A percentile compares a stretch with the other conserved stretches of the same genome.
These are phyloP conservation scores for Pyrenochaeta sp. DNA, from an alignment of 2,329 filamentous ascomycete species.

Conservation along the genomic window DNA sequence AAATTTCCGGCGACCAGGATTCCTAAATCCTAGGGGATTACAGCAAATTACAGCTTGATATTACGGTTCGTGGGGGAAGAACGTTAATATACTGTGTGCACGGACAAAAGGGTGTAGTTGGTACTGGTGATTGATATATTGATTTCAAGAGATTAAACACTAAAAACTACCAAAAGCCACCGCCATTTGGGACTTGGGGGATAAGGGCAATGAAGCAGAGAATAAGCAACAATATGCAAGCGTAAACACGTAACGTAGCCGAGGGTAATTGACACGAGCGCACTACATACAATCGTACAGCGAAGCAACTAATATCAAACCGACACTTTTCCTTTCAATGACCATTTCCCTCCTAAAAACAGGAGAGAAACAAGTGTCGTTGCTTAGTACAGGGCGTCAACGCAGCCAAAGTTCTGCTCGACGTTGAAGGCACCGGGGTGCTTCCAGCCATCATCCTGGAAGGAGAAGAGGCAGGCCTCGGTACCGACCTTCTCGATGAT, in stretches of 20 bases:
- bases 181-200: slow-evolving; percentile 14
- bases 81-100: no score
- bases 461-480: slow-evolving; percentile 82
- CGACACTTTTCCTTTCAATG: background rate
- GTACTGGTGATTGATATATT: background rate
- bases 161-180: slow-evolving; percentile 20
- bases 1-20: no score
- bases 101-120: background rate
- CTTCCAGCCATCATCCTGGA: slow-evolving; percentile 85
- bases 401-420: slow-evolving; percentile 82
- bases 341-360: background rate
- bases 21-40: no score
- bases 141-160: slow-evolving; percentile 15
- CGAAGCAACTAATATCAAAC: slow-evolving; percentile 4
- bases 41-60: no score
- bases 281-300: slow-evolving; percentile 15
- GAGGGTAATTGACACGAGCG: slow-evolving; percentile 11
- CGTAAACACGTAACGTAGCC: slow-evolving; percentile 19
- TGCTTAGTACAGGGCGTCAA: slow-evolving; percentile 52
- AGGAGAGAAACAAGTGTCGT: background rate
- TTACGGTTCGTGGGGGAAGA: background rate
- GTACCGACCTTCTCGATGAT: slow-evolving; percentile 72
- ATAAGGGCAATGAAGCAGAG: slow-evolving; percentile 2
- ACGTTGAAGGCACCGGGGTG: slow-evolving; percentile 69
- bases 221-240: slow-evolving; percentile 9